These are phyloP conservation scores for Geranomyces variabilis DNA, from an alignment of 192 early-diverging fungal species.

Conservation along the genomic window DNA sequence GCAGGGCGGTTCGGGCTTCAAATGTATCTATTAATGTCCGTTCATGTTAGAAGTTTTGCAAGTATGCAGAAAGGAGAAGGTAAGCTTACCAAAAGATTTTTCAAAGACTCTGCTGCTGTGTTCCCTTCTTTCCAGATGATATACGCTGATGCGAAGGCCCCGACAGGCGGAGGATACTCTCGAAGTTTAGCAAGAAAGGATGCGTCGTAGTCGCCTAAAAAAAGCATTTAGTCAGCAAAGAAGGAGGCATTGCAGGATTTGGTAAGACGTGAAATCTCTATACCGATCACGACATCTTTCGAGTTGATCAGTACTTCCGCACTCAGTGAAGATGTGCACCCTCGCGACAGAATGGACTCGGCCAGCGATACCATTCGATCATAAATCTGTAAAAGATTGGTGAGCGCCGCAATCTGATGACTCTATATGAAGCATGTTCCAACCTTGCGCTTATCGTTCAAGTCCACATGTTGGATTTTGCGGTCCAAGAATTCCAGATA, in stretches of 20 bases:
- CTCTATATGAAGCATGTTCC: neutral
- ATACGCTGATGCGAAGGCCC: neutral
- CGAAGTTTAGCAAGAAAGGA: neutral
- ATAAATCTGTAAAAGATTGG: neutral
- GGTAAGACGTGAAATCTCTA: neutral
- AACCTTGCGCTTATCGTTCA: slow-evolving; percentile 14
- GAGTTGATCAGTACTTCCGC: slow-evolving; percentile 9
- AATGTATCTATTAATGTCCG: no score
- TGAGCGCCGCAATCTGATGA: no score
- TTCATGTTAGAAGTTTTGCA: no score
- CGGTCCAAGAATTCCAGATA: slow-evolving; percentile 19
- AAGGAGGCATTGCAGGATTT: no score
- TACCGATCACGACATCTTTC: slow-evolving; percentile 18
- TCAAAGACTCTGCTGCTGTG: neutral
- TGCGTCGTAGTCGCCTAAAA: slow-evolving; percentile 13
- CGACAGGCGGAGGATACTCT: neutral
- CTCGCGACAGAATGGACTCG: neutral
- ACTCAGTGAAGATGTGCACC: neutral
- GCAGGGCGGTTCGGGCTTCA: neutral
- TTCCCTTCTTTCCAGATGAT: neutral
- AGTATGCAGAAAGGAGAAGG: no score
- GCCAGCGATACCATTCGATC: slow-evolving; percentile 12
- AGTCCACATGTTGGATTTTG: slow-evolving; percentile 16
- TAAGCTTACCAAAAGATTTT: neutral
- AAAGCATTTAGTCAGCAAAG: no score